These are phyloP conservation scores for Chrysoporthe cubensis DNA, from an alignment of 2,329 filamentous ascomycete species.

Conservation along the genomic window DNA sequence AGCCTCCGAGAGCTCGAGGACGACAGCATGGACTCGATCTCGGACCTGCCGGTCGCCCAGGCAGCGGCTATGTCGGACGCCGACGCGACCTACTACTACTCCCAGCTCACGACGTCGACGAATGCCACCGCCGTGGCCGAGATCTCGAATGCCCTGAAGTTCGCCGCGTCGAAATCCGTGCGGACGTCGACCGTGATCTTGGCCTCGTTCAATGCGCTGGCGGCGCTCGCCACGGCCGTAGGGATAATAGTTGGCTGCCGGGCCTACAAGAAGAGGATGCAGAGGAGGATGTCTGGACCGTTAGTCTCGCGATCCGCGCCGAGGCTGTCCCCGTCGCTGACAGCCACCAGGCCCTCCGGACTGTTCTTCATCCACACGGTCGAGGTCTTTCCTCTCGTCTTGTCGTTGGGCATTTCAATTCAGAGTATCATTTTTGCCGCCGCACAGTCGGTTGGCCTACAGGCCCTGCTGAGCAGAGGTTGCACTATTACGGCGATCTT, in stretches of 20 bases:
- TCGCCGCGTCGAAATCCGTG: conserved; percentile 59
- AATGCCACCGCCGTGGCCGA: conserved; percentile 47
- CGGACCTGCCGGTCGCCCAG: conserved; percentile 14
- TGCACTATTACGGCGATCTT: conserved; percentile 60
- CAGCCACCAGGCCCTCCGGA: conserved; percentile 38
- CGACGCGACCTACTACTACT: conserved; percentile 19
- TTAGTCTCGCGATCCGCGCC: conserved; percentile 14
- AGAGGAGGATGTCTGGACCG: conserved; percentile 40
- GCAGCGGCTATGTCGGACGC: conserved; percentile 13
- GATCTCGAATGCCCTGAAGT: conserved; percentile 55
- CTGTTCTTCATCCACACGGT: conserved; percentile 50
- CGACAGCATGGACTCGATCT: conserved; percentile 17
- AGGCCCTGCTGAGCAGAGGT: conserved; percentile 52
- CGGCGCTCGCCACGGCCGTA: conserved; percentile 57
- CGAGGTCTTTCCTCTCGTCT: conserved; percentile 58
- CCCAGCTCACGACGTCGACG: conserved; percentile 29
- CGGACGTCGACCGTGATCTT: conserved; percentile 66
- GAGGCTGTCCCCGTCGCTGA: conserved; percentile 12
- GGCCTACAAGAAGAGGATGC: conserved; percentile 46
- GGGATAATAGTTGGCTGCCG: conserved; percentile 64
- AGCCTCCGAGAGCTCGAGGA: conserved; percentile 19
- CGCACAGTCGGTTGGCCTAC: conserved; percentile 59
- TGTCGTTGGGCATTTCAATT: conserved; percentile 60
- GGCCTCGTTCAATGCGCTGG: conserved; percentile 63
- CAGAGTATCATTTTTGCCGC: conserved; percentile 63